Evolutionary conservation across 192 early-diverging fungal genomes (phyloP).

Genomic region (Coemansia sp.): DNA sequence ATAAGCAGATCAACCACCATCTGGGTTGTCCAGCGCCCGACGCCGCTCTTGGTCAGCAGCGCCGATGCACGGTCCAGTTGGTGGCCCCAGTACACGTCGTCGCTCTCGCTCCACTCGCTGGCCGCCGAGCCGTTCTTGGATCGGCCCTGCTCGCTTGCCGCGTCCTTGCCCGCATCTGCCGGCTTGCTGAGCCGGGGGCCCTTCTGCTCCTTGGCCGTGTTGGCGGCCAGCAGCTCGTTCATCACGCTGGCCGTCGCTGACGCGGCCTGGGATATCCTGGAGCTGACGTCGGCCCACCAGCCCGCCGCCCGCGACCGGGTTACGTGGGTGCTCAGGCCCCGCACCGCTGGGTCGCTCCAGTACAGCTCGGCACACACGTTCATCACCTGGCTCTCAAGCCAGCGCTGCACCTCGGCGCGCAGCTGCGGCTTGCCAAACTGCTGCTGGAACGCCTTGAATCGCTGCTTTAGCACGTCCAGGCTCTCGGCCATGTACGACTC

Average conservation of each 20-base stretch:
- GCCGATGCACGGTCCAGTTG: conserved; percentile 80
- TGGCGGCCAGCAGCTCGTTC: conserved; percentile 32
- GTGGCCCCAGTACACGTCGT: conserved; percentile 72
- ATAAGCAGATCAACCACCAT: conserved; percentile 85
- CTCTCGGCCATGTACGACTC: conserved; percentile 95
- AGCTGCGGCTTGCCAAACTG: conserved; percentile 94
- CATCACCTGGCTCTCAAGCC: conserved; percentile 86
- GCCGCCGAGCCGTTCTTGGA: conserved; percentile 4
- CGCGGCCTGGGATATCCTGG: conserved; percentile 24
- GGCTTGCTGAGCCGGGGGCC: conserved; percentile 25
- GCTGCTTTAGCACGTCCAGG: conserved; percentile 88
- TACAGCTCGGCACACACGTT: conserved; percentile 91
- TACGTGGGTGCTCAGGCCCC: conserved; percentile 61
- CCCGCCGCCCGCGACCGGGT: conserved; percentile 47
- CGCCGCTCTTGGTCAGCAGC: conserved; percentile 88
- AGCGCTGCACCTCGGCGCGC: conserved; percentile 80
- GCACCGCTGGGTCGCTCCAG: conserved; percentile 76
- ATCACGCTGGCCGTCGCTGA: conserved; percentile 25
- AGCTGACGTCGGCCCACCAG: conserved; percentile 32
- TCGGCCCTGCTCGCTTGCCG: neutral
- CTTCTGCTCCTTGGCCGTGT: conserved; percentile 46
- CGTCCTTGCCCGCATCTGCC: neutral
- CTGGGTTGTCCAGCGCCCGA: conserved; percentile 88
- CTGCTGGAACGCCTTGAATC: conserved; percentile 89
- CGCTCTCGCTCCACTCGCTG: conserved; percentile 38